Percentiles rank a stretch among this genome's conserved stretches.
Evolutionary conservation across 768 basidiomycete species (phyloP).

Genomic region (Rhizopogon vinicolor): DNA sequence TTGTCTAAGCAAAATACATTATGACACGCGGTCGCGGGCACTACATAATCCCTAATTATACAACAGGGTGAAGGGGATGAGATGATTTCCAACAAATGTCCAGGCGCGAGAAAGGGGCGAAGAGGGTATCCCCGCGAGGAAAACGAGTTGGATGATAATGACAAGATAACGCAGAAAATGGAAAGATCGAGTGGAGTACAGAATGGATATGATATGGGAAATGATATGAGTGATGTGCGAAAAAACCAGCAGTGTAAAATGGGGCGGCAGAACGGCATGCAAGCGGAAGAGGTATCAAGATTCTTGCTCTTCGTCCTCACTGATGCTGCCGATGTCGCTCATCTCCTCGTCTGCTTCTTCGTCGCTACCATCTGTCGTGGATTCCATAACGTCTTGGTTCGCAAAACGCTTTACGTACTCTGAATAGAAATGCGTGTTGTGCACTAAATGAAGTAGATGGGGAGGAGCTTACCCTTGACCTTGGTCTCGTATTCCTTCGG

Average conservation of each 20-base stretch:
- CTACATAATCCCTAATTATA: slow-evolving; percentile 26
- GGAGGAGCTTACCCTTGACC: slow-evolving; percentile 68
- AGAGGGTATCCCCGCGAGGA: slow-evolving; percentile 23
- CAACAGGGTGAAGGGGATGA: slow-evolving; percentile 16
- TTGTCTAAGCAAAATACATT: slow-evolving; percentile 9
- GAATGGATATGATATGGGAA: slow-evolving; percentile 8
- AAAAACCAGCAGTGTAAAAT: neutral
- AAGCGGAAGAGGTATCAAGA: slow-evolving; percentile 21
- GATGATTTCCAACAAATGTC: slow-evolving; percentile 19
- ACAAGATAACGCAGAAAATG: slow-evolving; percentile 8
- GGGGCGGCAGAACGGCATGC: neutral
- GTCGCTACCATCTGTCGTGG: slow-evolving; percentile 53
- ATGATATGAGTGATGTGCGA: neutral
- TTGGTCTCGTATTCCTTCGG: slow-evolving; percentile 93
- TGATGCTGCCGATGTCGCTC: slow-evolving; percentile 84
- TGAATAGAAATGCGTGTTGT: slow-evolving; percentile 25
- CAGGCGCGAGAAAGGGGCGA: slow-evolving; percentile 9
- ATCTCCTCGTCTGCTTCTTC: slow-evolving; percentile 80
- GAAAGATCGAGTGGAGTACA: slow-evolving; percentile 5
- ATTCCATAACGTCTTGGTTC: slow-evolving; percentile 85
- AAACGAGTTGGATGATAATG: slow-evolving; percentile 11
- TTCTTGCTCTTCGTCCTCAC: slow-evolving; percentile 50
- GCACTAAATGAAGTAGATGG: neutral
- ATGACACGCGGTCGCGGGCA: slow-evolving; percentile 6
- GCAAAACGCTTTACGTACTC: slow-evolving; percentile 97